Base-by-base conservation (phyloP, 176 grass and related monocot species). In the Coix lacrymajobi region DNA sequence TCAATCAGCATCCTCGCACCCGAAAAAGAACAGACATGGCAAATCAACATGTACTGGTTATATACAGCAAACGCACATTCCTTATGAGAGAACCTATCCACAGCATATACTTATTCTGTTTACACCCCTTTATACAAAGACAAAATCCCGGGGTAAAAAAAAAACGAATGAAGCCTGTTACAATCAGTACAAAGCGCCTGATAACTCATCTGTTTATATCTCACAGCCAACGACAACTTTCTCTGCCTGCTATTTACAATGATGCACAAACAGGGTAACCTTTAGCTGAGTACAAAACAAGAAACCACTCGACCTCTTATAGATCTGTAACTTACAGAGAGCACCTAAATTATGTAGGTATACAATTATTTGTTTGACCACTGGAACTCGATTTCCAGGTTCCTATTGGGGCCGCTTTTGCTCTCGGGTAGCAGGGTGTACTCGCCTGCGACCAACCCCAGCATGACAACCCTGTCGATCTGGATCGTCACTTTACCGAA, bases 401-500 rank as follows among this genome's bases (percentile, higher is more conserved):
- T 92, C 74, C 97, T 90, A 74, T 94, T 85, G 11, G 91, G 85
- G 12, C 97, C 97, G 6, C 93, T 96, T 89, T 99, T 99, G 88
- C 97, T 99, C 86, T 94, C 93, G 0, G 97, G 97, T 65, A 99
- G 81, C 81, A 99, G 75, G 13, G 93, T 89, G 25, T 99, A 99
- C 84, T 99, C 97, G 19, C 97, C 97, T 0, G 97, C 93, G 22
- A 96, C 97, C 7, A 93, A 99, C 19, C 97, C 97, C n/a, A 99
- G 78, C 92, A 99, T 96, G 73, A 99, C 97, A 22, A 99, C 97
- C 63, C 93, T 91, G 54, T 99, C 97, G 3, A 99, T 94, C 46
- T 96, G 97, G 89, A 99, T 99, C 3, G 91, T 96, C 63, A 99
- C 97, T 80, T 96, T 99, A 66, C 97, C 97, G 16, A 99, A 99